Evolutionary conservation across 768 basidiomycete species (phyloP), one percentile per base, ranked within the genome.

Genomic region (Lentinula lateritia): DNA sequence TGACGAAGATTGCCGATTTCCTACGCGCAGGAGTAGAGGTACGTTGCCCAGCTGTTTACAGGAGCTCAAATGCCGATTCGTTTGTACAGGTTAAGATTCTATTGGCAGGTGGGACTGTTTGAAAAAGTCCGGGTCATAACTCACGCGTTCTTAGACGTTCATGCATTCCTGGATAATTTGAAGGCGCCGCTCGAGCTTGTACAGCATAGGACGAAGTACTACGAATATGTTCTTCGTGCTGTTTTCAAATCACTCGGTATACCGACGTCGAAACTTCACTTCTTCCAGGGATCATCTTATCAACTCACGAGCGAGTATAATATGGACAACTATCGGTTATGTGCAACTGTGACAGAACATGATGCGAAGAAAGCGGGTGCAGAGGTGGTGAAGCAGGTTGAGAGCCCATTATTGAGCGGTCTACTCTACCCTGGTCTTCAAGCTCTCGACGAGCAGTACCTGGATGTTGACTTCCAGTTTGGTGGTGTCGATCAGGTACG

Each of bases 311-410:
- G 79, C 42, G 94, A 96, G 65, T 99, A 96, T 81, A 97, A 88
- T 67, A 80, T 98, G 69, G 97, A 98, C 76, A 92, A 95, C 70
- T 98, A 94, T 85, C 83, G 83, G 67, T 83, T 98, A 53, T 92
- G 89, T 67, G 86, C 95, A n/a, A 88, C 86, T 62, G 94, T 96
- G 18, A 86, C 93, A 1, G 93, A 98, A 67, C 95, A 96, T 73
- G 97, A 98, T 66, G 94, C 96, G 28, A 96, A 96, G 73, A 97
- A 97, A 74, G 97, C 97, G 0, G 97, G 97, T 5, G 95, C 97
- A 2, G 97, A 98, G 72, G 97, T 98, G 60, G 97, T 99, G 66
- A 98, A 98, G 74, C 96, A 98, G 73, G 92, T 95, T 5, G 92
- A 94, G 63, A 93, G 89, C 68, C 92, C 95, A 0, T 77, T 95